Evolutionary conservation across 495 filamentous ascomycete genomes (phyloP).

Genomic region (Usnea hakonensis): DNA sequence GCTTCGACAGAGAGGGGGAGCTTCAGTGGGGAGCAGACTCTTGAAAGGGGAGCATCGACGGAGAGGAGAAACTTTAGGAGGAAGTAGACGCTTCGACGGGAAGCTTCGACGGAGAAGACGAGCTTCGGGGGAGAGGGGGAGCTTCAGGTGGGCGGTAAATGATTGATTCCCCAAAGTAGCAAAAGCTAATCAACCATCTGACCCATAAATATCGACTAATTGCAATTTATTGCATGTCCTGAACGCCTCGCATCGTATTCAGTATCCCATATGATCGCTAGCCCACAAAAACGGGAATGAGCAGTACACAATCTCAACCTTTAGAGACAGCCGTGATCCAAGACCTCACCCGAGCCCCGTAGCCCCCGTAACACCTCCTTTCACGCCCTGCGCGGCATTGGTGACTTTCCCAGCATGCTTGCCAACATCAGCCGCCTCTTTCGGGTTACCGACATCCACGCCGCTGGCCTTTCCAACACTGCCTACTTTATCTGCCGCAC

Average conservation of each 20-base stretch:
- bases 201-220: background rate
- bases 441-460: slow-evolving; percentile 59
- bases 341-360: background rate
- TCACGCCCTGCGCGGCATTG: slow-evolving; percentile 18
- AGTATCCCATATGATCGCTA: background rate
- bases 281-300: background rate
- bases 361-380: slow-evolving; percentile 10
- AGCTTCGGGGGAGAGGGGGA: no score
- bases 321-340: background rate
- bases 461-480: slow-evolving; percentile 57
- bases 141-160: no score
- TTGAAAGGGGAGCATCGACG: no score
- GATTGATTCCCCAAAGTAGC: no score
- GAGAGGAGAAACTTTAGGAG: no score
- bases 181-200: no score
- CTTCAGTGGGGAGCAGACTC: no score
- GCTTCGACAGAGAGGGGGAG: no score
- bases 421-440: slow-evolving; percentile 40
- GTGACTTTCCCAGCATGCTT: slow-evolving; percentile 18
- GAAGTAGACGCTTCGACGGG: no score
- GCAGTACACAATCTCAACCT: background rate
- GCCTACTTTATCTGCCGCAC: slow-evolving; percentile 27
- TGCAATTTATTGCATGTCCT: background rate
- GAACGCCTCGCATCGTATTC: slow-evolving; percentile 9
- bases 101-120: no score